Evolutionary conservation across 768 basidiomycete species (phyloP), one percentile per base, ranked within the genome.

Genomic region (Dictyophora rubrovolvata): DNA sequence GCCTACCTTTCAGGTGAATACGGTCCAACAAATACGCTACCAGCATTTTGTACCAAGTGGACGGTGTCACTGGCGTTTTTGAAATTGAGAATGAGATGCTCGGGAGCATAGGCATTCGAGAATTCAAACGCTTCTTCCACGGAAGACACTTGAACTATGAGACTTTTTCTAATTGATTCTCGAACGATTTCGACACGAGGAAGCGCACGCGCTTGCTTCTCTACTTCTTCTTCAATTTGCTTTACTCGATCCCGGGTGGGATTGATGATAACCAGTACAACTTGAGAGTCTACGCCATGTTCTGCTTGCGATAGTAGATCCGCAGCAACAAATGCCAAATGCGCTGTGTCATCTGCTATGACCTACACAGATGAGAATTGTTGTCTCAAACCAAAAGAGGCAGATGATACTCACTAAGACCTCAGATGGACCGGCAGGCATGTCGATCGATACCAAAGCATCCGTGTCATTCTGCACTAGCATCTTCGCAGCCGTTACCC

Each of bases 401-500:
- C 54, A 6, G 48, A 53, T 42, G 20, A 48, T 5, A 81, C 88
- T 74, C 67, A 96, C 96, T 66, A 99, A 76, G 21, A 99, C 95
- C 72, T 99, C 96, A 3, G 90, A 93, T 28, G 96, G 96, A 7
- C 96, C 96, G 35, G 96, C 96, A 53, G 96, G 96, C 92, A 99
- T 98, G 71, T 99, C 96, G 66, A 98, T 99, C 16, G 91, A 89
- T 7, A 97, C 93, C 62, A 94, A 72, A 9, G 96, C 95, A 66
- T 94, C 89, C 12, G 94, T 94, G 68, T 99, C 96, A 71, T 98
- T 99, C 69, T 97, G 94, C 22, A 99, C 95, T 56, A 95, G 73
- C 96, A 99, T 97, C 75, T 99, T 99, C 54, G 95, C 96, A 1
- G 96, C 96, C 1, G 95, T 99, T 21, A 99, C 96, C 93, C 94